Evolutionary conservation across 441 rosid species (phyloP).

Genomic region (Corymbia calophylla): DNA sequence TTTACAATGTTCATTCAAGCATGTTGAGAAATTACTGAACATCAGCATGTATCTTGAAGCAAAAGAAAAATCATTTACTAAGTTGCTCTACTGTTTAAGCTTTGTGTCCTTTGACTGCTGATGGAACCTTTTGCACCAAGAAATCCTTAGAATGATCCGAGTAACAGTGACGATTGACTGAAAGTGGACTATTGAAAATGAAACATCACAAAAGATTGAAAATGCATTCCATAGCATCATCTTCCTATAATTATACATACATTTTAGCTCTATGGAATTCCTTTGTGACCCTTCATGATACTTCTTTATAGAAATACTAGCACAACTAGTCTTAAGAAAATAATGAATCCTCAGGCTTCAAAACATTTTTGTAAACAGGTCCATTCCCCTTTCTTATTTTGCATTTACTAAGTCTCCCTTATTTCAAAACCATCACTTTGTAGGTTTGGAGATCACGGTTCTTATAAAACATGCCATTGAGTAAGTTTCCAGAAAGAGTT

Average conservation of each 20-base stretch:
- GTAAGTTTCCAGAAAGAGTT: not conserved
- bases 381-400: not conserved
- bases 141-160: not conserved
- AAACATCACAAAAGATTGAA: not conserved
- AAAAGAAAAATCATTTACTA: not conserved
- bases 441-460: not conserved
- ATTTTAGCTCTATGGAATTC: not conserved
- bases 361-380: not conserved
- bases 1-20: not conserved
- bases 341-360: not conserved
- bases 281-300: not conserved
- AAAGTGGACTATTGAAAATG: not conserved
- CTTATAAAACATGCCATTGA: not conserved
- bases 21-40: not conserved
- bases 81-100: not conserved
- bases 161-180: not conserved
- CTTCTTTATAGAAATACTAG: not conserved
- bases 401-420: not conserved
- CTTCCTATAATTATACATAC: not conserved
- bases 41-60: not conserved
- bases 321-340: not conserved
- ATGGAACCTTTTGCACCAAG: not conserved
- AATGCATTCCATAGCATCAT: not conserved
- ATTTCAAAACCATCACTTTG: not conserved
- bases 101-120: accelerated